These are phyloP conservation scores for Hymenoscyphus albidus DNA, from an alignment of 2,329 filamentous ascomycete genomes.

Conservation along the genomic window DNA sequence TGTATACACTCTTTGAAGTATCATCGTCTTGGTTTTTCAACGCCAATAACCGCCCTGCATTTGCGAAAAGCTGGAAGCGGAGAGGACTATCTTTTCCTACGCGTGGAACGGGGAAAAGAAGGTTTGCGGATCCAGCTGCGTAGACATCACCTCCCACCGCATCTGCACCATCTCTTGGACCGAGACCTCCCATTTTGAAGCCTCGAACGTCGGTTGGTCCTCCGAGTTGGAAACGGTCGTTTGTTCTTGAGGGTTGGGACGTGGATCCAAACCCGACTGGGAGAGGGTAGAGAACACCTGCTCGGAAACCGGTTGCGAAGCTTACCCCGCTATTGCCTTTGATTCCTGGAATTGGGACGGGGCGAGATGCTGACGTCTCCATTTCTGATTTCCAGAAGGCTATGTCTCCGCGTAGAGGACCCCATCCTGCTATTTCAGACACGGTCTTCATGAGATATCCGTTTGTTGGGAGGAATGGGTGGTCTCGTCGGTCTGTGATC, in stretches of 20 bases:
- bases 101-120: conserved; percentile 80
- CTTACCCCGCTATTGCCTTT: conserved; percentile 71
- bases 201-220: conserved; percentile 93
- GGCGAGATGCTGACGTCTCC: conserved; percentile 72
- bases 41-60: conserved; percentile 79
- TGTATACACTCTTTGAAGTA: conserved; percentile 37
- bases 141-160: conserved; percentile 89
- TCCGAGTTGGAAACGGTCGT: conserved; percentile 92
- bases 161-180: conserved; percentile 80
- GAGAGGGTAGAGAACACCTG: conserved; percentile 80
- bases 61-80: conserved; percentile 85
- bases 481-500: conserved; percentile 75
- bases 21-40: conserved; percentile 50
- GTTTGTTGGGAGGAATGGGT: conserved; percentile 75
- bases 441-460: conserved; percentile 78
- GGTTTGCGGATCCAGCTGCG: conserved; percentile 80
- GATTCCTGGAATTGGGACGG: conserved; percentile 68
- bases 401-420: conserved; percentile 80
- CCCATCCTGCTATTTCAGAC: conserved; percentile 82
- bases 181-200: conserved; percentile 84
- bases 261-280: conserved; percentile 53
- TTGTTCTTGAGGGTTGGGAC: conserved; percentile 71
- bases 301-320: conserved; percentile 75
- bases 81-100: conserved; percentile 80
- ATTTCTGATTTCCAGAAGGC: conserved; percentile 92